Conservation (phyloP, 169 alveolate species). For the Plasmodium adleri region DNA sequence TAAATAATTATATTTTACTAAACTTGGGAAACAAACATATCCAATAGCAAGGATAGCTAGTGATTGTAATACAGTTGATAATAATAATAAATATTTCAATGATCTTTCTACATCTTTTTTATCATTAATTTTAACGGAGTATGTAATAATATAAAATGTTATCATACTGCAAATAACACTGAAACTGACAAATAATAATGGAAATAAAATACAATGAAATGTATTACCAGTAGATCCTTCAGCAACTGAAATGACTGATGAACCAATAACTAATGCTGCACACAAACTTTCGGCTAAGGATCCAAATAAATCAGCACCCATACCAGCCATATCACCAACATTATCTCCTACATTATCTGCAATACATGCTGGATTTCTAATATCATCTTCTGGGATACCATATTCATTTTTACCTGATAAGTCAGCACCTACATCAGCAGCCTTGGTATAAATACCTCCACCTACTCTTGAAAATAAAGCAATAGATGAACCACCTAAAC, state of each 20-base stretch:
- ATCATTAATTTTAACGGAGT: conserved; percentile 78
- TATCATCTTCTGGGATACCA: conserved; percentile 93
- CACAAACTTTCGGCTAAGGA: conserved; percentile 94
- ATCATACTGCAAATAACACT: conserved; percentile 89
- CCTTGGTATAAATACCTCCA: conserved; percentile 95
- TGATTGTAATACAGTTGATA: conserved; percentile 89
- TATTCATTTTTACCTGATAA: conserved; percentile 92
- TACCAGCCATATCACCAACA: conserved; percentile 96
- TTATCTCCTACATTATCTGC: conserved; percentile 96
- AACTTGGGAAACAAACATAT: conserved; percentile 78
- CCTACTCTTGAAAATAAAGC: conserved; percentile 95
- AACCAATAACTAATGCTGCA: conserved; percentile 93
- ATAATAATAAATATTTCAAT: conserved; percentile 88
- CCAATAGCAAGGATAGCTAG: conserved; percentile 84
- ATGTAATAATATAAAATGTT: conserved; percentile 85
- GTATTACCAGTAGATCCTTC: conserved; percentile 29
- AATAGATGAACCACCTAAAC: conserved; percentile 92
- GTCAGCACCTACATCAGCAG: conserved; percentile 95
- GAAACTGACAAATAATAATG: conserved; percentile 85
- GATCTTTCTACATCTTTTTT: conserved; percentile 87
- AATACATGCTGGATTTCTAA: conserved; percentile 94
- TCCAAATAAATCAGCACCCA: conserved; percentile 96
- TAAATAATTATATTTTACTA: conserved; percentile 33
- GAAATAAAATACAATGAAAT: conserved; percentile 84
- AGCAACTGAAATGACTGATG: conserved; percentile 78